Percentiles rank a stretch among this genome's conserved stretches.
Conservation (phyloP, 2,329 filamentous ascomycete genomes). For the Trichophaea hybrida region DNA sequence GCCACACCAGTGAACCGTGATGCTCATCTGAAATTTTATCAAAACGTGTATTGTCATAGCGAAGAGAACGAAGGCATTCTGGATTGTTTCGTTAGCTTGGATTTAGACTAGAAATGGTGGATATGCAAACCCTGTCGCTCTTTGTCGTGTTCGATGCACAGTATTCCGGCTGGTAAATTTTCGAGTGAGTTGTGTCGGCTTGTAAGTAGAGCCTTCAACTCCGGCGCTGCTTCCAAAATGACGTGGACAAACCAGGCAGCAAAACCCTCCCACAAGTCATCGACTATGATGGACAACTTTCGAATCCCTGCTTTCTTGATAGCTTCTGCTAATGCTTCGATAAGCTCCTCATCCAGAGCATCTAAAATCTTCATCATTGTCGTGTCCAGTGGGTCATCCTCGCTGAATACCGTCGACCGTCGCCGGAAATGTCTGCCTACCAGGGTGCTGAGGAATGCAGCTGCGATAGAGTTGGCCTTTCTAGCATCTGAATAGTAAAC, state of each 20-base stretch:
- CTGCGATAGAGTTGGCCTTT: neutral
- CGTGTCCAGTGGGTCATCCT: neutral
- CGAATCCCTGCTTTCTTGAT: neutral
- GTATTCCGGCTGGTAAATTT: neutral
- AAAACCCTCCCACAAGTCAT: too few species aligned
- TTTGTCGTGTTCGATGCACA: neutral
- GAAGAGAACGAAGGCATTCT: neutral
- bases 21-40: neutral
- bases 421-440: neutral
- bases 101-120: neutral
- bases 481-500: neutral
- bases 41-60: neutral
- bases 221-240: neutral
- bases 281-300: neutral
- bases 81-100: neutral
- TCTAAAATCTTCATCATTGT: neutral
- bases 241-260: too few species aligned
- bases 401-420: neutral
- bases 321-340: neutral
- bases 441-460: neutral
- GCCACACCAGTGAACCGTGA: neutral
- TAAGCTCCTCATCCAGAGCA: neutral
- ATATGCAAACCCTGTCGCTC: slow-evolving; percentile 3
- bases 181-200: neutral
- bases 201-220: neutral